Percentiles rank a stretch among this genome's conserved stretches.
Conservation (phyloP, 2,329 filamentous ascomycete species). For the Neopestalotiopsis sp. region DNA sequence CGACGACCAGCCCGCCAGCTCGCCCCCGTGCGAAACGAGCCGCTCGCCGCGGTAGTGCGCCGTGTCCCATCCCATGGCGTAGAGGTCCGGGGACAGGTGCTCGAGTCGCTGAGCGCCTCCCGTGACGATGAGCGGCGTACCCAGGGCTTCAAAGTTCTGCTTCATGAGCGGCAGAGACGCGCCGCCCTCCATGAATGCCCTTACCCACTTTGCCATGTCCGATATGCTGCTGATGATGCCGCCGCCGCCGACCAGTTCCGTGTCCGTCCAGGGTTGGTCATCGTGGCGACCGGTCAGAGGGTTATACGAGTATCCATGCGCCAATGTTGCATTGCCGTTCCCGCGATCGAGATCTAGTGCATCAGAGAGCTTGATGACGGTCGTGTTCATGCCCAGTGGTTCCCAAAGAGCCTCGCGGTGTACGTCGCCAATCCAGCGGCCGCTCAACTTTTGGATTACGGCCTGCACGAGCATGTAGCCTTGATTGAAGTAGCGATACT, state of each 20-base stretch:
- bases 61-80: conserved; percentile 8
- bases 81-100: conserved; percentile 6
- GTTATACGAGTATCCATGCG: conserved; percentile 6
- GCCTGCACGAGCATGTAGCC: conserved; percentile 8
- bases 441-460: conserved; percentile 3
- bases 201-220: conserved; percentile 7
- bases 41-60: background rate
- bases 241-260: conserved; percentile 13
- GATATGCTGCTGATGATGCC: conserved; percentile 11
- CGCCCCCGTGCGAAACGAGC: background rate
- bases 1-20: background rate
- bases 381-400: conserved; percentile 5
- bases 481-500: conserved; percentile 3
- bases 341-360: background rate
- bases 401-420: conserved; percentile 11
- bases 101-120: background rate
- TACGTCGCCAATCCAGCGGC: background rate
- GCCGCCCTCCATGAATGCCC: conserved; percentile 6
- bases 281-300: background rate
- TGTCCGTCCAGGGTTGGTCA: conserved; percentile 6
- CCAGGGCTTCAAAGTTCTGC: background rate
- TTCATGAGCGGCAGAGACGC: background rate
- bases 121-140: background rate
- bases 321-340: background rate
- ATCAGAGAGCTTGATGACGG: conserved; percentile 3